A percentile compares a stretch with the other conserved stretches of the same genome.
phyloP scores from a whole-genome alignment of 352 stramenopile species.

The Phytopythium cucurbitacearum region DNA sequence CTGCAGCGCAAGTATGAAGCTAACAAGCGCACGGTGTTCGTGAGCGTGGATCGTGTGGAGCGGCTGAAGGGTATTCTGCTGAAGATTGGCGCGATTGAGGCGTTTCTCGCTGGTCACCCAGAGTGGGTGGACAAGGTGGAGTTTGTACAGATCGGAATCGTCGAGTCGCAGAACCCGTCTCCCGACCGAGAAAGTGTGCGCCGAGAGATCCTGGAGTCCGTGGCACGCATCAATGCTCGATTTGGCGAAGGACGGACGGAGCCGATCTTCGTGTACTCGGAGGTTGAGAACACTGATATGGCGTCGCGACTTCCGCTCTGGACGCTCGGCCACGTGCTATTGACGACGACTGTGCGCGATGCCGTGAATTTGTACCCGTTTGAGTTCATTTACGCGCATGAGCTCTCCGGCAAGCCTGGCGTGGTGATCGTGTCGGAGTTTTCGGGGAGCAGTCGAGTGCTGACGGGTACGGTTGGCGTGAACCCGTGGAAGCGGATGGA shows the following conservation, averaged over 20 bases:
- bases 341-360: constrained; percentile 77
- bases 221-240: constrained; percentile 70
- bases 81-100: constrained; percentile 95
- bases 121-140: constrained; percentile 83
- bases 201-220: constrained; percentile 48
- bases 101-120: constrained; percentile 87
- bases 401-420: constrained; percentile 70
- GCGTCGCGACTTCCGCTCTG: constrained; percentile 66
- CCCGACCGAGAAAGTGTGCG: constrained; percentile 66
- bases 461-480: constrained; percentile 94
- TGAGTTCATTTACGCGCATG: constrained; percentile 84
- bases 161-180: constrained; percentile 68
- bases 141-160: constrained; percentile 79
- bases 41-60: constrained; percentile 94
- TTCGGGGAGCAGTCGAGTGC: constrained; percentile 93
- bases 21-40: constrained; percentile 77
- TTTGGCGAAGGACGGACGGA: constrained; percentile 36
- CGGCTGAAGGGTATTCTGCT: constrained; percentile 96
- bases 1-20: constrained; percentile 51
- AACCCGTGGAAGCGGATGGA: constrained; percentile 97
- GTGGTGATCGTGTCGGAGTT: constrained; percentile 98
- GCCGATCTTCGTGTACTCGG: constrained; percentile 61
- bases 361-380: constrained; percentile 84
- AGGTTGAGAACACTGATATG: constrained; percentile 82
- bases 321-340: constrained; percentile 63